Conservation (phyloP, 768 basidiomycete genomes). For the Kwoniella sp. region DNA sequence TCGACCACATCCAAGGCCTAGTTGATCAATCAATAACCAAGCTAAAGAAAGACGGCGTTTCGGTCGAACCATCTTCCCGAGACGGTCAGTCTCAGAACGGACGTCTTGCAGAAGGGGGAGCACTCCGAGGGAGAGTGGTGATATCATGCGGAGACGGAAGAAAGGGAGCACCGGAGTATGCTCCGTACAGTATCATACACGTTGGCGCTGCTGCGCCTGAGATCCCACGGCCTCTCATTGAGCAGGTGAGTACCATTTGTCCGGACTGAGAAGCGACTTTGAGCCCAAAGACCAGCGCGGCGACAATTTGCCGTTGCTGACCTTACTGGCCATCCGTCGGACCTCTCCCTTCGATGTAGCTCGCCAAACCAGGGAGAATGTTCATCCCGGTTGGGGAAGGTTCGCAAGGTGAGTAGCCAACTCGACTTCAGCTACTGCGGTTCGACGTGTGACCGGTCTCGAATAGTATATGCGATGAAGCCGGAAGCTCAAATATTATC, state of each 20-base stretch:
- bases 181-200: constrained; percentile 80
- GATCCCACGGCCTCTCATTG: constrained; percentile 70
- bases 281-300: too few relatives aligned
- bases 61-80: constrained; percentile 56
- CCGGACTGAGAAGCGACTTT: too few relatives aligned
- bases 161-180: constrained; percentile 61
- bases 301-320: neutral
- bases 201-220: constrained; percentile 88
- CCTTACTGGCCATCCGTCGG: neutral
- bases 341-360: constrained; percentile 23
- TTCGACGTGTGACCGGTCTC: too few relatives aligned
- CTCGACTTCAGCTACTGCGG: too few relatives aligned
- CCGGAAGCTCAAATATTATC: too few relatives aligned
- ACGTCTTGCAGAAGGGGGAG: constrained; percentile 54
- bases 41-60: constrained; percentile 65
- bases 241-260: constrained; percentile 60
- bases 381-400: constrained; percentile 84
- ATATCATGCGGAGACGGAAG: constrained; percentile 80
- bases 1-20: constrained; percentile 85
- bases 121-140: constrained; percentile 61
- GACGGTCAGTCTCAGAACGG: neutral
- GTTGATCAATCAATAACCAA: constrained; percentile 68
- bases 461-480: too few relatives aligned
- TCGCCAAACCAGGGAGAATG: constrained; percentile 62
- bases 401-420: constrained; percentile 55